These are phyloP conservation scores for Chlamydomonas sp. DNA, from an alignment of 139 green algal species.

Conservation along the genomic window DNA sequence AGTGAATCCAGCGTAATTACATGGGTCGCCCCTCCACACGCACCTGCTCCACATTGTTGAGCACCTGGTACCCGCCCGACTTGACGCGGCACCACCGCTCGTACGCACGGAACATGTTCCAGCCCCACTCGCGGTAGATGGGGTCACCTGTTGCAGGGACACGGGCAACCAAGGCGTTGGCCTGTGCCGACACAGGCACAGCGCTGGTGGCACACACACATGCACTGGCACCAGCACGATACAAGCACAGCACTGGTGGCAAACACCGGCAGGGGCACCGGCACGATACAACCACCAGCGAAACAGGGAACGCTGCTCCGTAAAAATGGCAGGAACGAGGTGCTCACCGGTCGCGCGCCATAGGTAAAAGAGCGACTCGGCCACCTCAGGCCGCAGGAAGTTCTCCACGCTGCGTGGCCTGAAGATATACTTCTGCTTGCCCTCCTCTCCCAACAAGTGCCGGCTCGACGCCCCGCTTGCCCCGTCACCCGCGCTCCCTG, in stretches of 20 bases:
- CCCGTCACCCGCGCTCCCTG: background rate
- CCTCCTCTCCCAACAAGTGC: background rate
- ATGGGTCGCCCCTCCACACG: background rate
- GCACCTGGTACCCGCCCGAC: slow-evolving; percentile 67
- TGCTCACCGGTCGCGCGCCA: slow-evolving; percentile 72
- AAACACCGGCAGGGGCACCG: no score
- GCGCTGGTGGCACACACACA: no score
- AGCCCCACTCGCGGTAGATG: slow-evolving; percentile 84
- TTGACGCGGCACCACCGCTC: slow-evolving; percentile 64
- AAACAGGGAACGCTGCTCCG: background rate
- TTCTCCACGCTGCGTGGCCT: slow-evolving; percentile 47
- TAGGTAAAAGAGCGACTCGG: slow-evolving; percentile 89
- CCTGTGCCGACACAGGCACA: no score
- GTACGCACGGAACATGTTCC: slow-evolving; percentile 86
- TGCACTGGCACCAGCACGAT: background rate
- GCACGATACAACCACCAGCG: no score
- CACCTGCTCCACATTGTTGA: background rate
- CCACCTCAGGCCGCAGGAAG: slow-evolving; percentile 85
- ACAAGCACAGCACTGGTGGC: background rate
- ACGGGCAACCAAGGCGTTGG: no score
- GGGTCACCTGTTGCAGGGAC: slow-evolving; percentile 46
- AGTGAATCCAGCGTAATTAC: no score
- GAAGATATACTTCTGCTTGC: slow-evolving; percentile 9
- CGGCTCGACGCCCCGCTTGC: background rate
- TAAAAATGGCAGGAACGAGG: background rate